phyloP scores from a whole-genome alignment of 2,329 filamentous ascomycete species.

The Zymoseptoria passerinii region DNA sequence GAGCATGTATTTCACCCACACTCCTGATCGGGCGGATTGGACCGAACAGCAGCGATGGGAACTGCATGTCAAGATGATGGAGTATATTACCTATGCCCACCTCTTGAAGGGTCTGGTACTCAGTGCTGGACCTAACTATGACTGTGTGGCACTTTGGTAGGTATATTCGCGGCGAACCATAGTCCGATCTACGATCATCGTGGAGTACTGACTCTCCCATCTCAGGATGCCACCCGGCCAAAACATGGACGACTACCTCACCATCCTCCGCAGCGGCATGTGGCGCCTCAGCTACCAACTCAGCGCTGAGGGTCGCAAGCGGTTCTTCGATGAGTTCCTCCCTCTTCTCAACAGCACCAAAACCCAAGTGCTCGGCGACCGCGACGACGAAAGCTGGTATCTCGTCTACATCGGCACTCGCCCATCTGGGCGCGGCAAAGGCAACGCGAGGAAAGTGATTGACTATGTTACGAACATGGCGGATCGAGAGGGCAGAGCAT shows the following conservation, averaged over 20 bases:
- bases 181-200: neutral
- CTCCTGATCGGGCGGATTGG: conserved; percentile 56
- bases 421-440: conserved; percentile 59
- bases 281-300: conserved; percentile 71
- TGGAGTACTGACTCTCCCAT: neutral
- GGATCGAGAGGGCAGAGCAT: conserved; percentile 57
- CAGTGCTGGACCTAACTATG: conserved; percentile 65
- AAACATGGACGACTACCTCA: conserved; percentile 65
- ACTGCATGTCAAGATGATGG: conserved; percentile 68
- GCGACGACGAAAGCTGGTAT: conserved; percentile 65
- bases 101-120: conserved; percentile 66
- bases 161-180: conserved; percentile 23
- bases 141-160: conserved; percentile 71
- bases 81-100: conserved; percentile 68
- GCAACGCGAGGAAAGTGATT: conserved; percentile 64
- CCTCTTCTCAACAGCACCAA: conserved; percentile 68
- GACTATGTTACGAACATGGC: conserved; percentile 60
- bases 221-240: conserved; percentile 67
- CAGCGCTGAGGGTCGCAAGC: conserved; percentile 59
- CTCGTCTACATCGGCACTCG: conserved; percentile 76
- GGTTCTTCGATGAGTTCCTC: conserved; percentile 70
- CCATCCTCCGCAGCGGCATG: conserved; percentile 64
- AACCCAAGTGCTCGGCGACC: conserved; percentile 56
- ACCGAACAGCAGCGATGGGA: conserved; percentile 63
- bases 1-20: conserved; percentile 65